Conservation (phyloP, 2,329 filamentous ascomycete species). For the Trichoderma arundinaceum region DNA sequence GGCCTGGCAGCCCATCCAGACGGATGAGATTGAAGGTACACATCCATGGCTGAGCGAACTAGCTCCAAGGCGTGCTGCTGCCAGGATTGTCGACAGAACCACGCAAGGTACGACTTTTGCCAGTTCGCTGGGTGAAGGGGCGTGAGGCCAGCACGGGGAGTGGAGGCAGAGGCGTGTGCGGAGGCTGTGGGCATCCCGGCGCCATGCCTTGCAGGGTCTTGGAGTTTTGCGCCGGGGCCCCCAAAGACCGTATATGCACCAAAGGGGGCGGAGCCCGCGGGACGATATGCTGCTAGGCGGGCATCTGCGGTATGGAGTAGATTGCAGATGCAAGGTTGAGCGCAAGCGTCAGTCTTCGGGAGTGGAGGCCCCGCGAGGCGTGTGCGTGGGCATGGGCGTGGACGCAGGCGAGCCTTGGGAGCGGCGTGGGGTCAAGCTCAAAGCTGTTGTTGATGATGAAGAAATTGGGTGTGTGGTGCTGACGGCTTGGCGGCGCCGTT, state of each 20-base stretch:
- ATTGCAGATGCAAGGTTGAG: conserved; percentile 33
- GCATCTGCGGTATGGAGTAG: conserved; percentile 1
- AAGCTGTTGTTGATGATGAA: conserved; percentile 18
- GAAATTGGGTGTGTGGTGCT: conserved; percentile 25
- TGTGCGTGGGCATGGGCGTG: conserved; percentile 21
- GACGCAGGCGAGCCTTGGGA: conserved; percentile 26
- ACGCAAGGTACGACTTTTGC: conserved; percentile 32
- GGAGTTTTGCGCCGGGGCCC: not conserved
- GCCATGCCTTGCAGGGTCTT: conserved; percentile 17
- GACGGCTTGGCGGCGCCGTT: conserved; percentile 27
- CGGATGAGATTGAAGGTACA: conserved; percentile 30
- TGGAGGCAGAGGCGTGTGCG: conserved; percentile 4
- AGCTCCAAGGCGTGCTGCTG: conserved; percentile 28
- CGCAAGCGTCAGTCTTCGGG: conserved; percentile 34
- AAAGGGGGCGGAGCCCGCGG: not conserved
- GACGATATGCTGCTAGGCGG: conserved; percentile 5
- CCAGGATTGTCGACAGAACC: conserved; percentile 27
- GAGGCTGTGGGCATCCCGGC: conserved; percentile 20
- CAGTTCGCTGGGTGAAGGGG: conserved; percentile 2
- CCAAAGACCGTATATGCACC: conserved; percentile 6
- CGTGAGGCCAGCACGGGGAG: not conserved
- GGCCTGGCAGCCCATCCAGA: conserved; percentile 24
- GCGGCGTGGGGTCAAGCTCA: conserved; percentile 25
- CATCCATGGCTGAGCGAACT: conserved; percentile 31
- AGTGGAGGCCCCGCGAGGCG: conserved; percentile 2